Conservation (phyloP, 2,329 filamentous ascomycete genomes). For the Lasiodiplodia sp. region DNA sequence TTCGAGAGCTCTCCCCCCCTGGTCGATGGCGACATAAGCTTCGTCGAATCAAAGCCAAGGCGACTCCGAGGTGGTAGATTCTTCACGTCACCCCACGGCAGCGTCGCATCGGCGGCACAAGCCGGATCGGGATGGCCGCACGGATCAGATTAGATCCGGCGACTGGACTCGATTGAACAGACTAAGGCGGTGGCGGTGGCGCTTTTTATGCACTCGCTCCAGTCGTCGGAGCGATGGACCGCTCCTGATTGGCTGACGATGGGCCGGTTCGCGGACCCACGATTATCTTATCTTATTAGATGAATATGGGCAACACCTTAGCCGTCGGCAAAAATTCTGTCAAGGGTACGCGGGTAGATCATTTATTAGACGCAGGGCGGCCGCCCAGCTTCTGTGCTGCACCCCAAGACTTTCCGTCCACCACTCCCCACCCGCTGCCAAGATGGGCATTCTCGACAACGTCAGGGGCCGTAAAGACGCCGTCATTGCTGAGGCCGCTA, state of each 20-base stretch:
- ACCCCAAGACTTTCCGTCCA: not conserved
- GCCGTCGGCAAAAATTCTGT: constrained; percentile 14
- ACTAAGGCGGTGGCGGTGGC: constrained; percentile 18
- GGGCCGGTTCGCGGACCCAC: not conserved
- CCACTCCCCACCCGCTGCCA: not conserved
- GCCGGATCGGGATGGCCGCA: not conserved
- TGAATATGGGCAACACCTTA: not conserved
- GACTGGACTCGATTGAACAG: not conserved
- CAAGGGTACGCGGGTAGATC: constrained; percentile 17
- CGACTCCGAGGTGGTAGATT: not conserved
- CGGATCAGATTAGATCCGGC: constrained; percentile 30
- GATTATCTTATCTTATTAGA: constrained; percentile 29
- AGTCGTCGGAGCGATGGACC: too few species aligned
- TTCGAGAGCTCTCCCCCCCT: not conserved
- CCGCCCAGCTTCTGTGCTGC: not conserved
- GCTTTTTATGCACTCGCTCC: not conserved
- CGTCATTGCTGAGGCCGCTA: constrained; percentile 5
- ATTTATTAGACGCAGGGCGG: not conserved
- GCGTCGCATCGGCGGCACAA: constrained; percentile 15
- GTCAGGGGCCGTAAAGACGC: constrained; percentile 22
- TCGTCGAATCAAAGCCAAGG: not conserved
- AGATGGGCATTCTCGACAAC: constrained; percentile 25
- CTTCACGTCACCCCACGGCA: constrained; percentile 16
- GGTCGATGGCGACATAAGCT: too few species aligned
- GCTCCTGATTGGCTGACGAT: not conserved